Percentiles rank a stretch among this genome's conserved stretches.
Conservation (phyloP, 768 basidiomycete species). For the Tylopilus plumbeoviolaceoides region DNA sequence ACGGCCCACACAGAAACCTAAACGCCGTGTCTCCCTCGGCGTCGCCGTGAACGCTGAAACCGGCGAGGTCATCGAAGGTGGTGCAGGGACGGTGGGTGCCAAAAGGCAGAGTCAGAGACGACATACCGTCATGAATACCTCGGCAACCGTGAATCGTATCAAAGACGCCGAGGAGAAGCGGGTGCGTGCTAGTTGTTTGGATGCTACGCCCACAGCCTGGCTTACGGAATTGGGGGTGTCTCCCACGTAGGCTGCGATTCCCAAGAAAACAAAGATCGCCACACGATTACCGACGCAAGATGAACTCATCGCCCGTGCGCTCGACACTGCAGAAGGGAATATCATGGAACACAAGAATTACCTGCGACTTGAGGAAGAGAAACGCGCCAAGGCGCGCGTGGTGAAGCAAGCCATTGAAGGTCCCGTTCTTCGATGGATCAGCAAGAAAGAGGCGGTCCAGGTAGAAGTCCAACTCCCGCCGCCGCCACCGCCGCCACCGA, state of each 20-base stretch:
- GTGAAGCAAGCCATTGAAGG: slow-evolving; percentile 61
- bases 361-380: slow-evolving; percentile 77
- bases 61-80: slow-evolving; percentile 46
- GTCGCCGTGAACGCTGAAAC: slow-evolving; percentile 56
- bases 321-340: slow-evolving; percentile 87
- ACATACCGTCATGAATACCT: slow-evolving; percentile 69
- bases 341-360: slow-evolving; percentile 75
- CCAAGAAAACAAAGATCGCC: slow-evolving; percentile 57
- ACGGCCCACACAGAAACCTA: slow-evolving; percentile 30
- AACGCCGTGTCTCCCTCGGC: slow-evolving; percentile 53
- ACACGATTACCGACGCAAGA: slow-evolving; percentile 64
- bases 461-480: slow-evolving; percentile 30
- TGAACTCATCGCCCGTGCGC: slow-evolving; percentile 78
- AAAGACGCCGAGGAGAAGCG: slow-evolving; percentile 62
- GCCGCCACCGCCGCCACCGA: slow-evolving; percentile 28
- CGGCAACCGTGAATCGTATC: slow-evolving; percentile 59
- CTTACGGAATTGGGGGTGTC: neutral
- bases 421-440: slow-evolving; percentile 69
- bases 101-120: slow-evolving; percentile 59
- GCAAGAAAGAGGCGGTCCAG: slow-evolving; percentile 55
- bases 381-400: slow-evolving; percentile 59
- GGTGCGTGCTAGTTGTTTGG: slow-evolving; percentile 31
- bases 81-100: slow-evolving; percentile 15
- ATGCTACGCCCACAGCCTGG: neutral
- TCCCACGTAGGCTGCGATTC: slow-evolving; percentile 45